Conservation (phyloP, 768 basidiomycete genomes). For the Gelatoporia subvermispora region DNA sequence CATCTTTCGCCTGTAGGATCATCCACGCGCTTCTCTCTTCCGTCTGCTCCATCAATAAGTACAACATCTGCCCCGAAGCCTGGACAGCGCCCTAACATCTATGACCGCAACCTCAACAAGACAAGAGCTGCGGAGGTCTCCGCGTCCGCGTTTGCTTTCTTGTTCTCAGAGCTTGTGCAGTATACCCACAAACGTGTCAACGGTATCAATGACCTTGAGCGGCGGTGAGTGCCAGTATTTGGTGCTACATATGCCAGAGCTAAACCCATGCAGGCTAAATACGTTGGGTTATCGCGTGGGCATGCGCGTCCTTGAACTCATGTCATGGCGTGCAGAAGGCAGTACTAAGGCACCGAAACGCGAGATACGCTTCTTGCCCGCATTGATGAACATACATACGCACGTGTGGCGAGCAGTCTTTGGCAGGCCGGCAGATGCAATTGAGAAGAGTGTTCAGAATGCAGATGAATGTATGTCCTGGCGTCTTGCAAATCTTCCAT, state of each 20-base stretch:
- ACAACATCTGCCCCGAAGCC: constrained; percentile 37
- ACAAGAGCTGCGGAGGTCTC: constrained; percentile 81
- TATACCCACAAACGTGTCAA: constrained; percentile 95
- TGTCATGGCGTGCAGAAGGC: constrained; percentile 74
- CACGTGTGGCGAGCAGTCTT: constrained; percentile 95
- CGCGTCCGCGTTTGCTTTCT: constrained; percentile 75
- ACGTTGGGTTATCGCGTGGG: constrained; percentile 93
- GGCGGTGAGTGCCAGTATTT: constrained; percentile 53
- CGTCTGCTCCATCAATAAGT: constrained; percentile 47
- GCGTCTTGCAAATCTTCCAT: background rate
- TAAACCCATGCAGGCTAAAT: constrained; percentile 56
- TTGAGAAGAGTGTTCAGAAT: constrained; percentile 95
- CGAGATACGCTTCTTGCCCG: constrained; percentile 85
- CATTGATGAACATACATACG: constrained; percentile 90
- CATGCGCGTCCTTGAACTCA: constrained; percentile 78
- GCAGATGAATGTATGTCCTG: constrained; percentile 81
- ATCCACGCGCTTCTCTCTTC: constrained; percentile 60
- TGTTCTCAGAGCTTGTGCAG: constrained; percentile 91
- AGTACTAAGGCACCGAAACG: constrained; percentile 87
- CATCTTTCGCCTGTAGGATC: constrained; percentile 53
- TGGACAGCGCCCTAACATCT: constrained; percentile 64
- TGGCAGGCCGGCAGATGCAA: constrained; percentile 87
- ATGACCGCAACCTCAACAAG: constrained; percentile 88
- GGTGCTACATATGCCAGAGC: background rate
- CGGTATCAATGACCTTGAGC: constrained; percentile 93